Evolutionary conservation across 2,329 filamentous ascomycete species (phyloP).

Genomic region (Paraphoma chrysanthemicola): DNA sequence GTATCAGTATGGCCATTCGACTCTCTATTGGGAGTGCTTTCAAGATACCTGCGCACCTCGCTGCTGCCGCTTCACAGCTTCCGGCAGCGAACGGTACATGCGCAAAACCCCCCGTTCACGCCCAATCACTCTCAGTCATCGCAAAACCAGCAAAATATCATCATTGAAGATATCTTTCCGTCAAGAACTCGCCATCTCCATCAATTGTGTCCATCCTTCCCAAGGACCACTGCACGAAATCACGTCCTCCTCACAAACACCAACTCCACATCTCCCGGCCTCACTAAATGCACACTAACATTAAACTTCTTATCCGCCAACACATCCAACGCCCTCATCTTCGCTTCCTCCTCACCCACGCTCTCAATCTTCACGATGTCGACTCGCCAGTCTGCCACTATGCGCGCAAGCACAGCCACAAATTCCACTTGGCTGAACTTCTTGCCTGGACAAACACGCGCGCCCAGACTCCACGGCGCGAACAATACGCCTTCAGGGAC

Average conservation of each 20-base stretch:
- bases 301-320: conserved; percentile 22
- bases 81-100: no score
- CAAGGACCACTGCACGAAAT: neutral
- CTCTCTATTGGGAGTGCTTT: no score
- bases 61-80: no score
- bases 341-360: conserved; percentile 15
- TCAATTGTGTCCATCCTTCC: no score
- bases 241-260: conserved; percentile 3
- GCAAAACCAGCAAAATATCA: neutral
- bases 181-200: no score
- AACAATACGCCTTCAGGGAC: conserved; percentile 11
- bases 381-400: conserved; percentile 18
- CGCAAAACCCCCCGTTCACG: no score
- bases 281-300: conserved; percentile 23
- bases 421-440: conserved; percentile 35
- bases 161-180: no score
- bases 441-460: conserved; percentile 28
- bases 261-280: conserved; percentile 12
- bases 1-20: no score
- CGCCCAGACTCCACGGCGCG: conserved; percentile 29
- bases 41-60: neutral
- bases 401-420: conserved; percentile 16
- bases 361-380: conserved; percentile 11
- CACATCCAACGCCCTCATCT: neutral
- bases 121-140: no score